phyloP scores from a whole-genome alignment of 257 asterid species.

The Solanum ossicruentum region DNA sequence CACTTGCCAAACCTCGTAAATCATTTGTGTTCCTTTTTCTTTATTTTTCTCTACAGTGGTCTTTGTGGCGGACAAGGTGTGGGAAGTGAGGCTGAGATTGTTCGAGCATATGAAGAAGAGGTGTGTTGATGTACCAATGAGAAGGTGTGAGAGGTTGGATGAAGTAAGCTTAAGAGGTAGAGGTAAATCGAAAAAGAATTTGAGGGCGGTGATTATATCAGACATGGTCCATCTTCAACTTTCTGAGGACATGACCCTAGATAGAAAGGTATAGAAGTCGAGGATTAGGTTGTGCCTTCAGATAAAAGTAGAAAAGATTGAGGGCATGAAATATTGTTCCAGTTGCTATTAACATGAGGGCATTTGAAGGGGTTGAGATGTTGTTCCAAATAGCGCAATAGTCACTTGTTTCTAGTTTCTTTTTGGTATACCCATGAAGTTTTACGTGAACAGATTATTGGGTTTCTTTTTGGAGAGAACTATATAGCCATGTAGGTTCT shows the following conservation, averaged over 20 bases:
- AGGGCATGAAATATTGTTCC: background rate
- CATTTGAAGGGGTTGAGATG: background rate
- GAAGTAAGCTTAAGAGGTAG: background rate
- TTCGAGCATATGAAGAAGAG: background rate
- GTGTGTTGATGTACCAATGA: background rate
- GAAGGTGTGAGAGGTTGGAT: background rate
- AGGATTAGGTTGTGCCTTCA: background rate
- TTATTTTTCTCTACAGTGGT: too few relatives aligned
- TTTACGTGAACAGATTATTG: background rate
- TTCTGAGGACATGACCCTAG: background rate
- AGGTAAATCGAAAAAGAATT: background rate
- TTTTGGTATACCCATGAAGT: background rate
- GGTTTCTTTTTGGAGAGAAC: background rate
- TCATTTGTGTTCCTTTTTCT: too few relatives aligned
- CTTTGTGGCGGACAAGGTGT: background rate
- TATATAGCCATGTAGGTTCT: background rate
- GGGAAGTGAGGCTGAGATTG: background rate
- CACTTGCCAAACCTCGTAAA: too few relatives aligned
- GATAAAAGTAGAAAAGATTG: background rate
- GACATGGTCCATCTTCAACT: background rate
- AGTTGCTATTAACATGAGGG: background rate
- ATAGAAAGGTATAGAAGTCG: background rate
- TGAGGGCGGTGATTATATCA: background rate
- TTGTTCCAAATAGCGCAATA: background rate
- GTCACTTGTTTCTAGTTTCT: background rate